phyloP scores from a whole-genome alignment of 2,329 filamentous ascomycete genomes.

The Colletotrichum musicola region DNA sequence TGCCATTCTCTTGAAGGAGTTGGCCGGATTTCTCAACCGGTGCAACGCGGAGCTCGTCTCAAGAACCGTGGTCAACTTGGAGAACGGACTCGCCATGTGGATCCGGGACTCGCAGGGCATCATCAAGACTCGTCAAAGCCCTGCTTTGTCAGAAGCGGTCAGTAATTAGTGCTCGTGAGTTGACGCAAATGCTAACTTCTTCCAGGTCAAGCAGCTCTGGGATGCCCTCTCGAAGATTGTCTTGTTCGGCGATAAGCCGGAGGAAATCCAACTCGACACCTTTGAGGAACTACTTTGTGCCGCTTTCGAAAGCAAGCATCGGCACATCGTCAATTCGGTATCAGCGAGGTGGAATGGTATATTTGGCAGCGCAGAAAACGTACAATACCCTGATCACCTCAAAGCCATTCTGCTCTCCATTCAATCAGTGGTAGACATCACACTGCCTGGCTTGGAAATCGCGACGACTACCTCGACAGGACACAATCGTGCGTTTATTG shows the following conservation, averaged over 20 bases:
- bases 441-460: constrained; percentile 58
- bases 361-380: constrained; percentile 69
- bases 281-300: constrained; percentile 69
- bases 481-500: constrained; percentile 57
- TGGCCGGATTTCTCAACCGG: constrained; percentile 65
- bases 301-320: constrained; percentile 70
- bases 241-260: constrained; percentile 49
- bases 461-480: constrained; percentile 54
- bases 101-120: constrained; percentile 67
- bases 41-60: constrained; percentile 64
- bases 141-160: constrained; percentile 59
- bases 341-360: constrained; percentile 75
- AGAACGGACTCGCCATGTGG: constrained; percentile 73
- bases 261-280: constrained; percentile 60
- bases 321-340: constrained; percentile 63
- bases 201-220: constrained; percentile 64
- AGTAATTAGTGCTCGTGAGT: constrained; percentile 45
- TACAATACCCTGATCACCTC: constrained; percentile 76
- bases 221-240: constrained; percentile 59
- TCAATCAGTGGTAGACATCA: constrained; percentile 63
- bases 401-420: constrained; percentile 72
- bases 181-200: constrained; percentile 43
- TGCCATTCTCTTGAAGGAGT: constrained; percentile 64
- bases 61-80: constrained; percentile 69
- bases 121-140: constrained; percentile 56